phyloP scores from a whole-genome alignment of 208 protist species.

The Leishmania arabica region DNA sequence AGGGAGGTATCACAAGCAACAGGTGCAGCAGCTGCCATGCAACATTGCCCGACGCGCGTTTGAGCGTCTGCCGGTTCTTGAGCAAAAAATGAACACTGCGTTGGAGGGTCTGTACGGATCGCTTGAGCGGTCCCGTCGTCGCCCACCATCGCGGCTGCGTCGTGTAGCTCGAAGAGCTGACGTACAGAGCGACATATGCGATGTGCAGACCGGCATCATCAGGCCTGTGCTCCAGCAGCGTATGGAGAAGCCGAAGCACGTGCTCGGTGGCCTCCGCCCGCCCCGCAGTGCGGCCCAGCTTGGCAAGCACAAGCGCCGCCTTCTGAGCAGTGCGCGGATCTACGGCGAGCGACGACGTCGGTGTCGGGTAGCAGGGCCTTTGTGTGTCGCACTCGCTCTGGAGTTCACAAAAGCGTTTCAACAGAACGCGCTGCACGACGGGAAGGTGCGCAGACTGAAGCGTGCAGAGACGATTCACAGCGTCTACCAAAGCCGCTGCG shows the following conservation, averaged over 20 bases:
- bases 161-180: constrained; percentile 18
- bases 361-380: neutral
- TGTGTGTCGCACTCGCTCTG: neutral
- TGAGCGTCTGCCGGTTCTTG: neutral
- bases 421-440: constrained; percentile 52
- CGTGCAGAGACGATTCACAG: constrained; percentile 43
- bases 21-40: constrained; percentile 36
- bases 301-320: constrained; percentile 56
- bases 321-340: constrained; percentile 56
- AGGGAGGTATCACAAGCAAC: constrained; percentile 18
- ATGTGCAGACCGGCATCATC: constrained; percentile 44
- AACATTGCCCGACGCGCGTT: constrained; percentile 13
- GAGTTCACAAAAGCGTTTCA: constrained; percentile 55
- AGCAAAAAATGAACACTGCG: constrained; percentile 9
- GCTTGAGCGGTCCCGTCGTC: neutral
- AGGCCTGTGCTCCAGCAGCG: constrained; percentile 4
- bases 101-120: constrained; percentile 10
- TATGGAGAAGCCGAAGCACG: constrained; percentile 40
- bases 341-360: neutral
- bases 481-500: constrained; percentile 44
- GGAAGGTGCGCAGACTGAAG: constrained; percentile 44
- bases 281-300: constrained; percentile 32
- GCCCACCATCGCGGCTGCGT: constrained; percentile 16
- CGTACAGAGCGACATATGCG: constrained; percentile 57
- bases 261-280: constrained; percentile 27